phyloP scores from a whole-genome alignment of 2,329 filamentous ascomycete genomes.

The Didymella glomerata region DNA sequence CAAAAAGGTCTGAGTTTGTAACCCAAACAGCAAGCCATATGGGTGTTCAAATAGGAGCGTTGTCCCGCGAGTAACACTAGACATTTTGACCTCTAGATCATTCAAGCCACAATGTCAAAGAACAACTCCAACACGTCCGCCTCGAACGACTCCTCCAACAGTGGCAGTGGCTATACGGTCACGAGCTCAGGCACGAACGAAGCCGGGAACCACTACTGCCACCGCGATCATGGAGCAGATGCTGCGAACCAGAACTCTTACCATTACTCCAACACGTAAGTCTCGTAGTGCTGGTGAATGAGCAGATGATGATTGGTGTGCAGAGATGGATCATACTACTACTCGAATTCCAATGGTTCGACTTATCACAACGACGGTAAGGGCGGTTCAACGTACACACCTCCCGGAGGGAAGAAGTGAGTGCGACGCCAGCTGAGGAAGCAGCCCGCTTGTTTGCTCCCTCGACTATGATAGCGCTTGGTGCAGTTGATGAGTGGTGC shows the following conservation, averaged over 20 bases:
- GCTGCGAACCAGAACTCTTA: not conserved
- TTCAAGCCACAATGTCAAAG: not conserved
- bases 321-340: constrained; percentile 14
- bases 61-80: not conserved
- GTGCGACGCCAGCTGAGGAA: not conserved
- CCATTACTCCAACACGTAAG: constrained; percentile 41
- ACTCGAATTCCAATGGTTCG: not conserved
- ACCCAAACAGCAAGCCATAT: not conserved
- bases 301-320: not conserved
- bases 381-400: constrained; percentile 40
- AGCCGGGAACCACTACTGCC: constrained; percentile 30
- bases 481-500: no score
- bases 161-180: not conserved
- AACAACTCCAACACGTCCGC: not conserved
- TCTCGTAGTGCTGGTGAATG: constrained; percentile 39
- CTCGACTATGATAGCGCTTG: not conserved
- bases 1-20: not conserved
- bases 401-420: constrained; percentile 3
- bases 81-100: not conserved
- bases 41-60: not conserved
- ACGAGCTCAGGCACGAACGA: constrained; percentile 11
- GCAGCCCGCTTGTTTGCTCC: not conserved
- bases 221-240: not conserved
- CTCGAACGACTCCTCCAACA: not conserved
- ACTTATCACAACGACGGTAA: constrained; percentile 31